Base-by-base conservation (phyloP, 306 rosid genomes). In the Mimosa bimucronata region DNA sequence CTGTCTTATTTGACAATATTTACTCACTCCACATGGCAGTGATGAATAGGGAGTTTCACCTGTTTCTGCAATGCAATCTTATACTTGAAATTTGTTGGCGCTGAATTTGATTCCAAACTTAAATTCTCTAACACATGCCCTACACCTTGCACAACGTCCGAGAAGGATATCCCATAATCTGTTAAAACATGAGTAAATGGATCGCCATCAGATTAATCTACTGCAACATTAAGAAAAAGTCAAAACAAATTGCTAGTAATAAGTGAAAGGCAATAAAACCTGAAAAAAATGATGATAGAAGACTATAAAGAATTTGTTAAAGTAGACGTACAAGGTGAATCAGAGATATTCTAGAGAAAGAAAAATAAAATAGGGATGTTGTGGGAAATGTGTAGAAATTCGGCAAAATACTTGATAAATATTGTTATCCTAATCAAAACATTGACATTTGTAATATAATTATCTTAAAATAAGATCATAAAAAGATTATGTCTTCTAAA, bases 51-150 rank as follows among this genome's bases (percentile, higher is more conserved):
- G 85, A 85, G 78, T 81, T 45, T 81, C 79, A 92, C 97, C 98
- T 94, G 98, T 69, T 95, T 95, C 82, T 91, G 95, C 66, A 95
- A 93, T 46, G 97, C 91, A 84, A 92, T 82, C 81, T 91, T 87
- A 78, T 92, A 94, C 82, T 92, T 92, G 90, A 91, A 91, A 91
- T 85, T 91, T 23, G 97, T 88, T 9, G 98, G 92, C 61, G 90
- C 91, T 9, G 94, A 82, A 79, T 86, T 88, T 66, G 83, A 91
- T 81, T 89, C 91, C 31, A 86, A 79, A 38, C 85, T 89, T 31
- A 87, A 83, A 80, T 91, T 92, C 89, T 94, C 98, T 62, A 88
- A 73, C 67, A 88, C 85, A 76, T 91, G 90, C 85, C 76, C 90
- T 73, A 92, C 82, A 80, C 97, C 88, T 88, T 88, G 92, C 84